Evolutionary conservation across 1,284 basidiomycete genomes (phyloP), one percentile per base, ranked within the genome.

Genomic region (Fistulinella staudtii): DNA sequence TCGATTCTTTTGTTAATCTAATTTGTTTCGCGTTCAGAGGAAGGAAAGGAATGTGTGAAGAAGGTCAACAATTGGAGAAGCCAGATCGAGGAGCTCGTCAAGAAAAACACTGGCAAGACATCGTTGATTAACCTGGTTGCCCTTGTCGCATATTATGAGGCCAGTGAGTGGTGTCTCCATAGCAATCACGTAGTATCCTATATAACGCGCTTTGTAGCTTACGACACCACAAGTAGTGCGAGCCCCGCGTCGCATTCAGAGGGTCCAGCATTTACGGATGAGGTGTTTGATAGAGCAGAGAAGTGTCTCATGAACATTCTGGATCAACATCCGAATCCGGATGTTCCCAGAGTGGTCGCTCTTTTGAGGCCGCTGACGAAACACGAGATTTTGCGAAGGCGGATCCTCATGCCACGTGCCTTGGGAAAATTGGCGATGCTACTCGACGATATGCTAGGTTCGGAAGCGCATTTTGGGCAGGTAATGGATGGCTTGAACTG

Each of bases 141-240:
- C 13, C 47, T 59, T 4, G 47, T 63, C 1, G 58, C 56, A 10
- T 64, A 57, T 37, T 57, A 52, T 10, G 60, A 63, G 28, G 50
- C 48, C 20, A 50, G 58, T 60, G 18, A 44, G 58, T 36, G 6
- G 15, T 15, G 11, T 21, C 8, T 27, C 20, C 24, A 5, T 0
- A 21, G 17, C 9, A 7, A 7, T 1, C 22, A 1, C 22, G 1
- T 20, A 8, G 2, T 13, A 1, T 15, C 25, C 10, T 14, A 4
- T 23, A 18, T 34, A 36, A 35, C n/a, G 37, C 56, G 30, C 15
- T 36, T 22, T 2, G 6, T 37, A 61, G 55, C 43, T 25, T 55
- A n/a, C 28, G 54, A 45, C 30, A 9, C 36, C 1, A 5, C 15
- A 33, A 22, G 14, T 5, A 0, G 13, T 28, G 25, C 42, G n/a